phyloP scores from a whole-genome alignment of 192 early-diverging fungal genomes.

The Funneliformis geosporum region DNA sequence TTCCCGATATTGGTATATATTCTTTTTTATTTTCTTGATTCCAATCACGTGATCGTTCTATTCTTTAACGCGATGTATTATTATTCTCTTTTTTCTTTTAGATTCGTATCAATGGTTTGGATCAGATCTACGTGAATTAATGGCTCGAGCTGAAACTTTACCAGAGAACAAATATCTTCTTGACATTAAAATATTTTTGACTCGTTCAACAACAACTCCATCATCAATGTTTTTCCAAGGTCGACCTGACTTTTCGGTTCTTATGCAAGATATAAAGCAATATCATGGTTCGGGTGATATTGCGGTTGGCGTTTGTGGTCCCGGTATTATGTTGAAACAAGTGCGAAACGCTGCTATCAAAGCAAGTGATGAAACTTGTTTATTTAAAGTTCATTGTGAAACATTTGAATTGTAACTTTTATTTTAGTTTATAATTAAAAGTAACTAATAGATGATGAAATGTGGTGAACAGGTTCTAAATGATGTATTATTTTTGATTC shows the following conservation, averaged over 20 bases:
- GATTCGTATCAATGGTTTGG: slow-evolving; percentile 28
- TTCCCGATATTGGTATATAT: slow-evolving; percentile 41
- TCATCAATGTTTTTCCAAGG: slow-evolving; percentile 27
- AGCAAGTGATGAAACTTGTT: slow-evolving; percentile 16
- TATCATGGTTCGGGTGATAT: slow-evolving; percentile 24
- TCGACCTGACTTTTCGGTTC: slow-evolving; percentile 35
- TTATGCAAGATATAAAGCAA: slow-evolving; percentile 34
- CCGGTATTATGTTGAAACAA: slow-evolving; percentile 34
- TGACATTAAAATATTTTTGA: slow-evolving; percentile 19
- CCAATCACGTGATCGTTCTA: too few relatives aligned
- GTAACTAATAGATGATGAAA: too few relatives aligned
- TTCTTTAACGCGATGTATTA: too few relatives aligned
- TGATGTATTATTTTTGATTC: too few relatives aligned
- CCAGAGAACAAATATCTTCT: slow-evolving; percentile 4
- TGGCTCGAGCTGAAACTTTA: not conserved
- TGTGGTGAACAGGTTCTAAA: too few relatives aligned
- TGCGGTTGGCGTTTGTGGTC: slow-evolving; percentile 45
- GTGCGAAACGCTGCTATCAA: slow-evolving; percentile 37
- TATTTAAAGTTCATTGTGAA: slow-evolving; percentile 41
- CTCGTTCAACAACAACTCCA: slow-evolving; percentile 16
- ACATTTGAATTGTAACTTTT: slow-evolving; percentile 45
- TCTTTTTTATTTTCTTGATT: slow-evolving; percentile 5
- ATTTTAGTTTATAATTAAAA: too few relatives aligned
- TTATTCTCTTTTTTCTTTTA: slow-evolving; percentile 1
- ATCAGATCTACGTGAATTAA: slow-evolving; percentile 1